Base-by-base conservation (phyloP, 305 asterid genomes). In the Euphrasia arctica region DNA sequence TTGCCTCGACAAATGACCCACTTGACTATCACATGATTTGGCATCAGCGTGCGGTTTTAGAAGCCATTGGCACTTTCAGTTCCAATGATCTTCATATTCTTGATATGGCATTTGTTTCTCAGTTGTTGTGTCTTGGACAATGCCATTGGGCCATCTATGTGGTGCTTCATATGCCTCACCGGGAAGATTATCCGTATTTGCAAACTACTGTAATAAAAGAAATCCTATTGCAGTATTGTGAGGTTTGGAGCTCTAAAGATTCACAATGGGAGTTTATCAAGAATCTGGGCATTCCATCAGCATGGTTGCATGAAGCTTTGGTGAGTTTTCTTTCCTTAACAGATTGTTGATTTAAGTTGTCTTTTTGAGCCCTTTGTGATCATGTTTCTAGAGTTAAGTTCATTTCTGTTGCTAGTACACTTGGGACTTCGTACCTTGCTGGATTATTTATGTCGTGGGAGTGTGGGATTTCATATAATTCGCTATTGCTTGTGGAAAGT, bases 11-110 rank as follows among this genome's bases (percentile, higher is more conserved):
- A 14, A 78, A 82, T 72, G 96, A 93, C 72, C 95, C 98, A 42
- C 97, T 93, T 73, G 98, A 93, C 82, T 80, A 84, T 81, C 98
- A 93, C 86, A 90, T 86, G 96, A 87, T 93, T 74, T 93, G 98
- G 98, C 98, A 93, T 82, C 96, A 93, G 62, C 96, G 95, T 75
- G 89, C 89, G 52, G 78, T 93, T 81, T 82, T 93, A 69, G 97
- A 93, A 78, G 95, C 98, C 78, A 78, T 87, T 63, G 98, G 97
- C 60, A 80, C 84, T 54, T 84, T 92, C 73, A 81, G 79, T 72
- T 90, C 96, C 39, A 82, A 83, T 70, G 98, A 93, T 79, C 97
- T 93, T 72, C 97, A 90, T 67, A 76, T 85, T 69, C 90, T 93
- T 70, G 98, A 93, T 74, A 82, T 93, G 95, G 85, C 96, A 59